Evolutionary conservation across 768 basidiomycete species (phyloP).

Genomic region (Dendrothele bispora): DNA sequence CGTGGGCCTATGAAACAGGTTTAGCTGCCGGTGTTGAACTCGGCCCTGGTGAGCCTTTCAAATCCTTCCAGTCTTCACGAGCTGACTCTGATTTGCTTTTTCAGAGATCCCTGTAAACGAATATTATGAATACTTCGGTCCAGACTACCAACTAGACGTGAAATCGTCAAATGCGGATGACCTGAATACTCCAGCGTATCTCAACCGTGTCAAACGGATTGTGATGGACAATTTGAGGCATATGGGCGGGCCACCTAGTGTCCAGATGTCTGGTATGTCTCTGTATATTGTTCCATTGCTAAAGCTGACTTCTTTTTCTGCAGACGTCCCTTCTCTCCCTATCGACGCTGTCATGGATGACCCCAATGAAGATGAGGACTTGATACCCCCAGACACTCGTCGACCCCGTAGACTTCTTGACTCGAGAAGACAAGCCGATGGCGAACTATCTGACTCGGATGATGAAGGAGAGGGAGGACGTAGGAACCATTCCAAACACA

Average conservation of each 20-base stretch:
- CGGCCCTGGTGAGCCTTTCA: conserved; percentile 58
- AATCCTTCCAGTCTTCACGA: neutral
- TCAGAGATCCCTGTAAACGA: conserved; percentile 98
- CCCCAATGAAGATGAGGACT: conserved; percentile 78
- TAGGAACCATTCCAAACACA: conserved; percentile 62
- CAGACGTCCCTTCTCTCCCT: conserved; percentile 83
- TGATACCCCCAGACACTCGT: conserved; percentile 74
- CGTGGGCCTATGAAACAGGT: conserved; percentile 98
- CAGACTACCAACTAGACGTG: conserved; percentile 95
- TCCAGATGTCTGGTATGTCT: conserved; percentile 81
- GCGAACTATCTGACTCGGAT: conserved; percentile 94
- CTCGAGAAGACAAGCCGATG: conserved; percentile 77
- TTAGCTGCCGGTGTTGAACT: conserved; percentile 97
- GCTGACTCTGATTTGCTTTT: neutral
- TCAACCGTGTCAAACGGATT: conserved; percentile 89
- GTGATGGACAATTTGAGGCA: conserved; percentile 90
- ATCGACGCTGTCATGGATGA: conserved; percentile 87
- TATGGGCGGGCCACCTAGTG: conserved; percentile 85
- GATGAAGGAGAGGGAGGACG: conserved; percentile 94
- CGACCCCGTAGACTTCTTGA: conserved; percentile 79
- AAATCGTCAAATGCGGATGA: conserved; percentile 94
- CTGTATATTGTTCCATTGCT: neutral
- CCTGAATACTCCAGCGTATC: conserved; percentile 88
- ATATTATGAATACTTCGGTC: conserved; percentile 99
- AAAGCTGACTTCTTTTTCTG: neutral